These are phyloP conservation scores for Penicillium sp. DNA, from an alignment of 2,329 filamentous ascomycete genomes.

Conservation along the genomic window DNA sequence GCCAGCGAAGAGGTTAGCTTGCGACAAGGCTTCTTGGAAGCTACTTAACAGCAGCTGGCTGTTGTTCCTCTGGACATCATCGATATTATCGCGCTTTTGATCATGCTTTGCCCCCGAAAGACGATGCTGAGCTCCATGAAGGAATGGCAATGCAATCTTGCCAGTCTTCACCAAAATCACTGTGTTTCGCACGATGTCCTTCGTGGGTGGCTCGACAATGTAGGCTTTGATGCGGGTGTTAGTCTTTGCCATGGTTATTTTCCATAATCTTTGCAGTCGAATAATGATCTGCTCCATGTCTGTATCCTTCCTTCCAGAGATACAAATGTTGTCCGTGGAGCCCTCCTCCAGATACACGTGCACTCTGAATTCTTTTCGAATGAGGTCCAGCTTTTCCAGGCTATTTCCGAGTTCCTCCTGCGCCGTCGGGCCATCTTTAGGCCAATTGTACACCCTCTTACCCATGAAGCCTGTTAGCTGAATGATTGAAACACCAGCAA, in stretches of 20 bases:
- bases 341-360: constrained; percentile 41
- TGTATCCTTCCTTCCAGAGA: constrained; percentile 33
- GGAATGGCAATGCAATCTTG: constrained; percentile 18
- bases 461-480: background rate
- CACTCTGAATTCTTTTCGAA: constrained; percentile 43
- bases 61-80: background rate
- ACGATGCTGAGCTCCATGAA: constrained; percentile 17
- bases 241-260: constrained; percentile 27
- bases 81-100: background rate
- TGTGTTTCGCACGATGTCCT: constrained; percentile 19
- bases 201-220: constrained; percentile 31
- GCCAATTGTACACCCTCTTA: constrained; percentile 37
- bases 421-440: constrained; percentile 42
- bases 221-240: constrained; percentile 35
- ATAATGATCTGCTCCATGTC: constrained; percentile 39
- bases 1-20: background rate
- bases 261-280: constrained; percentile 30
- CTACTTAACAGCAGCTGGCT: background rate
- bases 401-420: constrained; percentile 42
- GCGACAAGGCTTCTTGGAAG: constrained; percentile 1
- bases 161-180: constrained; percentile 26
- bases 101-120: background rate
- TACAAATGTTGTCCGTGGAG: constrained; percentile 27
- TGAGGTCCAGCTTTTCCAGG: constrained; percentile 46
- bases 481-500: background rate